These are phyloP conservation scores for Stagonosporopsis cucurbitacearum DNA, from an alignment of 2,329 filamentous ascomycete species.

Conservation along the genomic window DNA sequence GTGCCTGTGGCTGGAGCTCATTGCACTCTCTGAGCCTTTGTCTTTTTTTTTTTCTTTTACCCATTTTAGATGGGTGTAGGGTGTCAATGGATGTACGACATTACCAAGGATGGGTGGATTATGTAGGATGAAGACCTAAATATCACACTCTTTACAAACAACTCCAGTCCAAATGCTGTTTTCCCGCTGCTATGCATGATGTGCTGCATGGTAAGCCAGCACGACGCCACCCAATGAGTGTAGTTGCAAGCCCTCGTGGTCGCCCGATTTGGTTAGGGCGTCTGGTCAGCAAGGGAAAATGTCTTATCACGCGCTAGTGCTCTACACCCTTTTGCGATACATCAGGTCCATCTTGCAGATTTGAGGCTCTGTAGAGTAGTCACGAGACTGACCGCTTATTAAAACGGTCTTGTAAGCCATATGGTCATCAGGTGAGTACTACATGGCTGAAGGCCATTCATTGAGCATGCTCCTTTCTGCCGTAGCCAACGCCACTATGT, in stretches of 20 bases:
- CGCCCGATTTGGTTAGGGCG: slow-evolving; percentile 25
- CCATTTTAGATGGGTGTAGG: slow-evolving; percentile 9
- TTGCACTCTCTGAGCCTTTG: slow-evolving; percentile 44
- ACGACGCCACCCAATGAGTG: slow-evolving; percentile 26
- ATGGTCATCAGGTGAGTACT: slow-evolving; percentile 16
- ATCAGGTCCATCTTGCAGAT: slow-evolving; percentile 12
- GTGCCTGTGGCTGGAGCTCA: slow-evolving; percentile 46
- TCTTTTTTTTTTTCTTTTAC: slow-evolving; percentile 22
- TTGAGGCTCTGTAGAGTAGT: slow-evolving; percentile 1
- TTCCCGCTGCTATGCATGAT: neutral
- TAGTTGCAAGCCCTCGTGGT: slow-evolving; percentile 22
- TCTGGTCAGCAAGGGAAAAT: slow-evolving; percentile 22
- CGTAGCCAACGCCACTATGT: slow-evolving; percentile 6
- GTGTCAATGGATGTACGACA: slow-evolving; percentile 15
- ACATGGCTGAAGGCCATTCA: neutral
- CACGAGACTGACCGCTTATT: neutral
- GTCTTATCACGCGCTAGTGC: slow-evolving; percentile 28
- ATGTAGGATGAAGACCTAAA: slow-evolving; percentile 47
- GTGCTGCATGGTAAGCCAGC: neutral
- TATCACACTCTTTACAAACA: slow-evolving; percentile 45
- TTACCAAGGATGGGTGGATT: slow-evolving; percentile 11
- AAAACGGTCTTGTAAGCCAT: neutral
- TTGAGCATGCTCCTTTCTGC: neutral
- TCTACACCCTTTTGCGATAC: slow-evolving; percentile 16
- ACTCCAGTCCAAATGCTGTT: neutral